Base-by-base conservation (phyloP, 352 stramenopile genomes). In the Hyaloperonospora arabidopsidis region DNA sequence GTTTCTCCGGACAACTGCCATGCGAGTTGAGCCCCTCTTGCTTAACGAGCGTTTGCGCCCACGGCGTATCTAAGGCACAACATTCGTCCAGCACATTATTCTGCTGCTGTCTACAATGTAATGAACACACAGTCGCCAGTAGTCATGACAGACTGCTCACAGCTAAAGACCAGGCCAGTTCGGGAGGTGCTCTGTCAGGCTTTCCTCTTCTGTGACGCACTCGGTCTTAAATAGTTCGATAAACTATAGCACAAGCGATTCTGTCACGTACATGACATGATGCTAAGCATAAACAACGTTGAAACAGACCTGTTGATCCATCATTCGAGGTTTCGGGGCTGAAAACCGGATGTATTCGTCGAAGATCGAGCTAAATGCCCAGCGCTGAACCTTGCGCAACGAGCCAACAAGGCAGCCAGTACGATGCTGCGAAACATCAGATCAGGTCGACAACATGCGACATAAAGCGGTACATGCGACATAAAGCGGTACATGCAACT, bases 341-440 rank as follows among this genome's bases (percentile, higher is more conserved):
- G 84, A 92, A 56, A 91, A 91, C 40, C 82, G 78, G 36, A 90
- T 87, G 68, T 93, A 93, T 59, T 93, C 82, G 61, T 90, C 76
- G 44, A 90, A 87, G 41, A 88, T 88, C 29, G 78, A 88, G 58
- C 78, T 87, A 52, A 88, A 87, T 15, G 76, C 79, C 82, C 82
- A 93, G 52, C 77, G 74, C 65, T 89, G 79, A 34, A 93, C 78
- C 45, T 90, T 90, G 22, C 82, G 75, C 54, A 93, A 45, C 32
- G 77, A 88, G 22, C 82, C 82, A 3, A 93, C 78, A 25, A 93
- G 65, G 39, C 76, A 89, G 18, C 82, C 82, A 14, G 82, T 93
- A 22, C 82, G 79, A 63, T 93, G 82, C 81, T 90, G 46, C 40
- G 52, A 18, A 12, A 12, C 39, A 22, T 14, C 39, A 13, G 29